Base-by-base conservation (phyloP, 2,329 filamentous ascomycete species). In the Pseudogymnoascus verrucosus region DNA sequence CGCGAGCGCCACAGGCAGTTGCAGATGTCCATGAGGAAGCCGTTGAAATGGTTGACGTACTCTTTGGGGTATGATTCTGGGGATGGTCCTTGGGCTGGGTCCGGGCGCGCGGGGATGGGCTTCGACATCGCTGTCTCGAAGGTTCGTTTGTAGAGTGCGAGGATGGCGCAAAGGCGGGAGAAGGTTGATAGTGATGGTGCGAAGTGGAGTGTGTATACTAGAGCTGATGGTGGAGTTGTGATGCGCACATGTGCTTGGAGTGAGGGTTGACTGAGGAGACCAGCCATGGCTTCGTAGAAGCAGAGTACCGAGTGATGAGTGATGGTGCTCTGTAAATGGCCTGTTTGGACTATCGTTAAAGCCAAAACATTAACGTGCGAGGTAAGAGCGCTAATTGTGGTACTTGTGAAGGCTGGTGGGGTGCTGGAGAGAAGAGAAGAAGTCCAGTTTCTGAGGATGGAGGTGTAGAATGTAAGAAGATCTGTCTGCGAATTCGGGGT, bases 21-120 rank as follows among this genome's bases (percentile, higher is more conserved):
- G 78, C 90, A 93, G 34, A 92, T 82, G 72, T 96, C 91, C 85
- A 95, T 93, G 34, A 96, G 82, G 72, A 89, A 92, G 21, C 88
- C 88, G 73, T 96, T 96, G 77, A 95, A 93, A 23, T 82, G 77
- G 67, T 85, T 84, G 42, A 91, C 83, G 63, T 88, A 84, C 34
- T 79, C 76, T 44, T 83, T 79, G 28, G 85, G 79, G 66, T 87
- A 88, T 10, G 77, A 73, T 16, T 67, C 66, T 60, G 60, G 65
- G 74, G 73, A 66, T 74, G 54, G 66, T 67, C 70, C 69, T 57
- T 67, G 64, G 40, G 61, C 72, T 59, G 68, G 74, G 69, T 71
- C 66, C 71, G 78, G 62, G 70, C 69, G 8, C 65, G 70, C 63
- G 6, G 39, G 19, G 26, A 61, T n/a, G 66, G 71, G 10, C 73